Conservation (phyloP, 2,329 filamentous ascomycete genomes). For the Cordyceps sp. region DNA sequence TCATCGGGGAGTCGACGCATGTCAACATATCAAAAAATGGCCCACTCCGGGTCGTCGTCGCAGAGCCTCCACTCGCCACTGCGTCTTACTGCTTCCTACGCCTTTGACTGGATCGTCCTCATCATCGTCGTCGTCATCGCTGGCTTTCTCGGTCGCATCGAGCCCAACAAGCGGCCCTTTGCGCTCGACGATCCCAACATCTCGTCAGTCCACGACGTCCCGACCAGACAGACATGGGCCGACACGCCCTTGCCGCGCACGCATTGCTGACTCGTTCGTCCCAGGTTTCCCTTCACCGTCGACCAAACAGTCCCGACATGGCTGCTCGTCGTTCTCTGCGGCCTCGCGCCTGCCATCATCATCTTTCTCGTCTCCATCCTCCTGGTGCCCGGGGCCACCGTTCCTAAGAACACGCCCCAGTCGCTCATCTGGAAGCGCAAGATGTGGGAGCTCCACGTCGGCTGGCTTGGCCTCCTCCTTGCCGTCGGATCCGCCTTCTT, state of each 20-base stretch:
- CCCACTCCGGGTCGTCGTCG: conserved; percentile 6
- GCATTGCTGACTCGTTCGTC: neutral
- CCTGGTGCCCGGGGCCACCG: conserved; percentile 57
- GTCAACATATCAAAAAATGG: conserved; percentile 13
- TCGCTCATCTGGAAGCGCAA: conserved; percentile 61
- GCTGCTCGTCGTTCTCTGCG: conserved; percentile 45
- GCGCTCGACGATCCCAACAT: conserved; percentile 58
- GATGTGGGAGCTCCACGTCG: conserved; percentile 79
- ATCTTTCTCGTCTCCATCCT: conserved; percentile 52
- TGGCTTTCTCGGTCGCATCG: conserved; percentile 38
- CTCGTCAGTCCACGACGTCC: conserved; percentile 43
- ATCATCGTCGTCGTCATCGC: conserved; percentile 40
- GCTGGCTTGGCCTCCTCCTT: conserved; percentile 67
- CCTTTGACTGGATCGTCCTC: conserved; percentile 59
- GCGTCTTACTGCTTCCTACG: conserved; percentile 42
- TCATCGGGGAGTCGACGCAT: conserved; percentile 6
- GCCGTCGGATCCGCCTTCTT: conserved; percentile 58
- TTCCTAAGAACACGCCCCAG: conserved; percentile 43
- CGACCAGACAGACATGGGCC: no score
- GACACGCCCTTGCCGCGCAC: neutral
- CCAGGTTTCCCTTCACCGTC: conserved; percentile 50
- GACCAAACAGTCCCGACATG: conserved; percentile 56
- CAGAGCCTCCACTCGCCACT: conserved; percentile 12
- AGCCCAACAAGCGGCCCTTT: conserved; percentile 55
- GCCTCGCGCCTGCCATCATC: conserved; percentile 48